phyloP scores from a whole-genome alignment of 2,329 filamentous ascomycete genomes.

The Monilinia aucupariae region DNA sequence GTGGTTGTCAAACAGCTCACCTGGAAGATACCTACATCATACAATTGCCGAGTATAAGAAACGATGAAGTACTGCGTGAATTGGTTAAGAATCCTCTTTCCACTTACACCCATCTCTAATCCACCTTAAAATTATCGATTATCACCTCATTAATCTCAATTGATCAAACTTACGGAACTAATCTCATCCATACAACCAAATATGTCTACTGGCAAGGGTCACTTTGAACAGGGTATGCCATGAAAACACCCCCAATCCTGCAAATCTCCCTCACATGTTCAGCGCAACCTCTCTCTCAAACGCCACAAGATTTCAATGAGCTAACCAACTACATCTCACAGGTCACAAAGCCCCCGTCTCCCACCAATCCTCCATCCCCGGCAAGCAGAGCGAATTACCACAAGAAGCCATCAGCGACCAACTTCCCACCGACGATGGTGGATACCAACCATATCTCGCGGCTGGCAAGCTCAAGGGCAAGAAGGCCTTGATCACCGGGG shows the following conservation, averaged over 20 bases:
- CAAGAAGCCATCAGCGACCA: constrained; percentile 44
- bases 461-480: constrained; percentile 71
- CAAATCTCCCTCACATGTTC: neutral
- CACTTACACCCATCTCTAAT: neutral
- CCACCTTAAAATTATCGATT: neutral
- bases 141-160: neutral
- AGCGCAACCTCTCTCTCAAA: neutral
- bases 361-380: constrained; percentile 47
- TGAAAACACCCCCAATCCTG: neutral
- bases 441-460: constrained; percentile 65
- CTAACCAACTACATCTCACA: constrained; percentile 22
- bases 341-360: constrained; percentile 48
- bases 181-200: constrained; percentile 21
- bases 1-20: neutral
- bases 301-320: neutral
- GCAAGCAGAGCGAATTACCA: constrained; percentile 47
- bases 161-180: constrained; percentile 18
- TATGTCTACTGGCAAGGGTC: constrained; percentile 32
- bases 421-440: constrained; percentile 62
- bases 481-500: constrained; percentile 74
- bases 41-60: neutral
- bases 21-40: neutral
- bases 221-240: constrained; percentile 35
- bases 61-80: constrained; percentile 28
- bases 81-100: constrained; percentile 29